Base-by-base conservation (phyloP, 345 rosid species). In the Chamaenerion angustifolium region DNA sequence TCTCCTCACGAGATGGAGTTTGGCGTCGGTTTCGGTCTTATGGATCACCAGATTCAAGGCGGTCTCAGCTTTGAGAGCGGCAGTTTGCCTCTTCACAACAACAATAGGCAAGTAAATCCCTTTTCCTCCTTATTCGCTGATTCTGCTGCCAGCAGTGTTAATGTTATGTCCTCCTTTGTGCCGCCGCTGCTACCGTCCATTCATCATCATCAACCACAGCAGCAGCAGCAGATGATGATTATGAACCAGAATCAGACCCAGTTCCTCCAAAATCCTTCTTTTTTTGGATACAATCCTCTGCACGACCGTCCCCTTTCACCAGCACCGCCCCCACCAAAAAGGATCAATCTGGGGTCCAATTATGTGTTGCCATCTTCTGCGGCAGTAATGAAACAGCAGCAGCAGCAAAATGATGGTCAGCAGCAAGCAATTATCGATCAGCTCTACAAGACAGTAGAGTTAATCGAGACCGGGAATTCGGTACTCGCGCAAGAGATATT, bases 401-500 rank as follows among this genome's bases (percentile, higher is more conserved):
- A 72, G 58, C 79, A 72, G 56, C 72, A 63, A 51, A 60, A 64
- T 31, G 40, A 46, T 42, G 54, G 50, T 5, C 80, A 78, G 12
- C 37, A 85, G 59, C 78, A 81, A 59, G 73, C 82, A 43, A 64
- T 81, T 60, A 70, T 76, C 43, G 82, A 79, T 72, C 94, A 81
- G 67, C 70, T 89, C 46, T 79, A 76, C 67, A 78, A 81, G 76
- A 84, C 88, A 41, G 80, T 88, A 69, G 97, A 89, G 77, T 81
- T 89, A 56, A 79, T 89, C 65, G 90, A 76, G 71, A 70, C 82
- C 43, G 82, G 83, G 65, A 79, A 82, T 55, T 68, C 65, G 71
- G 64, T 65, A 68, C 96, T 69, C 94, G 98, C 98, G 84, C 96
- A 87, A 77, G 98, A 78, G 96, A 92, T 92, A 92, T 92, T 92